Percentiles rank a stretch among this genome's conserved stretches.
phyloP scores from a whole-genome alignment of 306 rosid genomes.

The Cucurbita maxima region DNA sequence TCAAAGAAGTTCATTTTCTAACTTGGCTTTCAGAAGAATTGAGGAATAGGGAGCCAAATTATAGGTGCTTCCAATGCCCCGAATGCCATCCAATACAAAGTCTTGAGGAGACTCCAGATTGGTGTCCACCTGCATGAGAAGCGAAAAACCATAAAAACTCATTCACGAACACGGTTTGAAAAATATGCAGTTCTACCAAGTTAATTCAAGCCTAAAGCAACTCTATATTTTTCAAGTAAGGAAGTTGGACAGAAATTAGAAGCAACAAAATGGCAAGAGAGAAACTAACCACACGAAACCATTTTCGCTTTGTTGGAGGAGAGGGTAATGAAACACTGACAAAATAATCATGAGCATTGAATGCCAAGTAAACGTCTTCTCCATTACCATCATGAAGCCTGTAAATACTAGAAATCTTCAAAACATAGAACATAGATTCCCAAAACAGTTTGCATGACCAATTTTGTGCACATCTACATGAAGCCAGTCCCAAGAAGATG shows the following conservation, averaged over 20 bases:
- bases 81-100: constrained; percentile 45
- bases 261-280: neutral
- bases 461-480: neutral
- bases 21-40: constrained; percentile 71
- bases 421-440: neutral
- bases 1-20: constrained; percentile 1
- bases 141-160: neutral
- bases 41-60: constrained; percentile 69
- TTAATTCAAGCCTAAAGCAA: neutral
- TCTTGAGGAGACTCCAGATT: constrained; percentile 64
- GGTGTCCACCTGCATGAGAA: constrained; percentile 57
- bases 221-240: too few relatives aligned
- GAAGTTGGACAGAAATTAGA: neutral
- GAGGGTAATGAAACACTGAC: constrained; percentile 38
- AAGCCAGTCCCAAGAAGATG: neutral
- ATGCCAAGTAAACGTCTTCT: constrained; percentile 74
- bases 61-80: constrained; percentile 32
- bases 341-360: constrained; percentile 65
- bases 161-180: neutral
- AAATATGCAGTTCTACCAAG: neutral
- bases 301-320: constrained; percentile 43
- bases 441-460: neutral
- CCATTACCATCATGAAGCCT: constrained; percentile 70
- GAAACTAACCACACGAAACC: constrained; percentile 86
- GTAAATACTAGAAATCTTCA: neutral